Percentiles rank a stretch among this genome's conserved stretches.
Evolutionary conservation across 768 basidiomycete genomes (phyloP).

Genomic region (Pholiota microspora): DNA sequence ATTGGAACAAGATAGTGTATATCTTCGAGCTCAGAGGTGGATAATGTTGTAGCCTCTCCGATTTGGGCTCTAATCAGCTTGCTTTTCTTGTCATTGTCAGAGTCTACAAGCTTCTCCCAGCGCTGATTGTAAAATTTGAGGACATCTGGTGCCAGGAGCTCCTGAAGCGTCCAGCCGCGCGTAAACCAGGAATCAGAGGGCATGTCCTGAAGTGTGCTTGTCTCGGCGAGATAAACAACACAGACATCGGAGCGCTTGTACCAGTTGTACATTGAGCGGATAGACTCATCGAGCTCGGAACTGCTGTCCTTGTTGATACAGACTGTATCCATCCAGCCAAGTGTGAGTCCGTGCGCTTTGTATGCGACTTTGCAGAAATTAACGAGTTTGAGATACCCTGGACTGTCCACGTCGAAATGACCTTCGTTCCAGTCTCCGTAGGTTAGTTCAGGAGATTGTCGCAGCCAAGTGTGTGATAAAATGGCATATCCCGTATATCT

Average conservation of each 20-base stretch:
- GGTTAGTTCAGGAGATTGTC: neutral
- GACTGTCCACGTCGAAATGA: neutral
- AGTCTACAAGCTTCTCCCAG: neutral
- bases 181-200: neutral
- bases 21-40: neutral
- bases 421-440: neutral
- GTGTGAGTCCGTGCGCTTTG: neutral
- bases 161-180: neutral
- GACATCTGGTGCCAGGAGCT: neutral
- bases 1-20: neutral
- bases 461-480: neutral
- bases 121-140: neutral
- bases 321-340: slow-evolving; percentile 5
- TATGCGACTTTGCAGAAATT: neutral
- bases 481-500: neutral
- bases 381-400: neutral
- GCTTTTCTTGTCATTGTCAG: neutral
- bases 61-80: neutral
- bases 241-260: neutral
- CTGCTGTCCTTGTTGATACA: slow-evolving; percentile 7
- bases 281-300: neutral
- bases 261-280: neutral
- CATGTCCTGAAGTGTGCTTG: neutral
- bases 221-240: no score
- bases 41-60: neutral